A percentile compares a stretch with the other conserved stretches of the same genome.
Conservation (phyloP, 2,329 filamentous ascomycete species). For the Rutstroemia sp. region DNA sequence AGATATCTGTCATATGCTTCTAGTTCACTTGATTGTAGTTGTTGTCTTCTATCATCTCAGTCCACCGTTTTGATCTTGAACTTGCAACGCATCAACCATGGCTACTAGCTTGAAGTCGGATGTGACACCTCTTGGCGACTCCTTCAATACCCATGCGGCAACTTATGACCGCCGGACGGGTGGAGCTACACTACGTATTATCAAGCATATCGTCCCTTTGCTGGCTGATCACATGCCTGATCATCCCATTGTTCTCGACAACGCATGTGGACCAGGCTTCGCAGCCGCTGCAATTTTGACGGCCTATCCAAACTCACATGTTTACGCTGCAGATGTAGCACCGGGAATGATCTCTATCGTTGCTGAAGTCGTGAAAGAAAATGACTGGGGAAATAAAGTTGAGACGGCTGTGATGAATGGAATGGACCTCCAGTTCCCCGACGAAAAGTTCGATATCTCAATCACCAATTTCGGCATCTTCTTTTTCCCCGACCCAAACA, state of each 20-base stretch:
- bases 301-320: neutral
- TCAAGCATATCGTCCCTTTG: neutral
- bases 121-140: neutral
- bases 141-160: neutral
- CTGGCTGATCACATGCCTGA: neutral
- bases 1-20: too few relatives aligned
- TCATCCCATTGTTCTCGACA: neutral
- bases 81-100: too few relatives aligned
- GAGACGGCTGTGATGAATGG: neutral
- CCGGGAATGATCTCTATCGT: neutral
- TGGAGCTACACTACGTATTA: neutral
- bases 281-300: neutral
- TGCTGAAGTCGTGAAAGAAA: neutral
- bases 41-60: too few relatives aligned
- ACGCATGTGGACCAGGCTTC: neutral
- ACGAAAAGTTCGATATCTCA: neutral
- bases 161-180: neutral
- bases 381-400: neutral
- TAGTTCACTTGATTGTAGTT: too few relatives aligned
- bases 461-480: slow-evolving; percentile 1
- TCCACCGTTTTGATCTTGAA: too few relatives aligned
- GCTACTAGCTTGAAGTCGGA: neutral
- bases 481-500: slow-evolving; percentile 35
- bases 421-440: neutral
- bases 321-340: neutral